Percentiles rank a stretch among this genome's conserved stretches.
Conservation (phyloP, 2,329 filamentous ascomycete species). For the Chaetomiaceae sp. region DNA sequence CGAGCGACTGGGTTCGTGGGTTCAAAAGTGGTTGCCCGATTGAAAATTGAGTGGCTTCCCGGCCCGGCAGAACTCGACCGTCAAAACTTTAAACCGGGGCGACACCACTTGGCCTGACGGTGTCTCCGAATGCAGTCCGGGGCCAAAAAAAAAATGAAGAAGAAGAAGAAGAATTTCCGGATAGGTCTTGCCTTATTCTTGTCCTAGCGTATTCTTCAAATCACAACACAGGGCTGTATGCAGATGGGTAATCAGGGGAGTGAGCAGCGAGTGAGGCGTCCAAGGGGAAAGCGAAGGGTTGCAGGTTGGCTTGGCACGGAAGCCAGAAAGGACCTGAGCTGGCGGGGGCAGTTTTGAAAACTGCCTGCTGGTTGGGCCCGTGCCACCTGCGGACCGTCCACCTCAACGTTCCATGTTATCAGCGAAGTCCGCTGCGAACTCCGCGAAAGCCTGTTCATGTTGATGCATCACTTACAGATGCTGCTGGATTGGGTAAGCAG, state of each 20-base stretch:
- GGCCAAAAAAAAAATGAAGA: background rate
- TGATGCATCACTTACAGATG: too few species aligned
- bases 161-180: background rate
- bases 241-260: background rate
- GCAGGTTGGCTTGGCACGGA: constrained; percentile 1
- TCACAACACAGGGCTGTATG: too few species aligned
- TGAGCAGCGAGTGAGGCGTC: background rate
- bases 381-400: background rate
- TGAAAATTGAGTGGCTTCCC: constrained; percentile 21
- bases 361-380: background rate
- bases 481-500: too few species aligned
- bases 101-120: background rate
- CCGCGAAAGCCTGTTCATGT: too few species aligned
- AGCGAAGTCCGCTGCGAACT: too few species aligned
- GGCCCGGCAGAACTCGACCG: background rate
- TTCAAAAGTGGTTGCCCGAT: constrained; percentile 18
- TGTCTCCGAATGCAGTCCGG: background rate
- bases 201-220: too few species aligned
- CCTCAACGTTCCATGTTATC: too few species aligned
- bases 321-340: background rate
- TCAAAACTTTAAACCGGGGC: constrained; percentile 9
- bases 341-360: background rate
- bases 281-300: too few species aligned
- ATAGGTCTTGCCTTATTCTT: too few species aligned
- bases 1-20: constrained; percentile 9